Base-by-base conservation (phyloP, 2,329 filamentous ascomycete species). In the Hypoxylon sp. region DNA sequence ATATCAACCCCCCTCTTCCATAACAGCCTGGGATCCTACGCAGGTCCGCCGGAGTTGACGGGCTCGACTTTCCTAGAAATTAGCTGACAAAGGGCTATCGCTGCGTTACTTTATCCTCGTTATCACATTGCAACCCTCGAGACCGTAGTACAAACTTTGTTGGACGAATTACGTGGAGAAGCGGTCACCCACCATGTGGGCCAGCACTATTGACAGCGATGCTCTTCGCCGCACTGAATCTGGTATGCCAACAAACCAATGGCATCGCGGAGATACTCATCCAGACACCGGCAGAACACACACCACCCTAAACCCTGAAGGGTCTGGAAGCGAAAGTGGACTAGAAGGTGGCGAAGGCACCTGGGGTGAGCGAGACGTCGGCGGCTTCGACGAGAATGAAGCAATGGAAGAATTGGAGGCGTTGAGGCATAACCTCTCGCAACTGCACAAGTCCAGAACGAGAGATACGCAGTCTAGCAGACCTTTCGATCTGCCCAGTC, bases 341-440 rank as follows among this genome's bases (percentile, higher is more conserved):
- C 51, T 19, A 6, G 39, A 56, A 1, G 61, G 49, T 20, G 49
- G 56, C 8, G 70, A 73, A 17, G 76, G 76, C 4, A 76, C 75
- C 13, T 80, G 78, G 78, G 78, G 78, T 6, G 78, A 79, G 54
- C 74, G 74, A 2, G 74, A 76, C 47, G 76, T 73, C 8, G 74
- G 76, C 15, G 76, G 73, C 13, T 68, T 79, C 48, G 72, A 74
- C 15, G 71, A 77, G 56, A 68, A 72, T 8, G 71, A 73, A 8
- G 78, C 78, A 1, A 71, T 73, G 62, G 71, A 77, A 41, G 73
- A 79, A 65, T 73, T 79, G 26, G 75, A 79, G 47, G 72, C 71
- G 4, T 63, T 80, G 20, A 69, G 77, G 13, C 70, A 75, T 8
- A 75, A 75, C 34, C 74, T 80, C 30, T 71, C 72, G 32, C 71